Base-by-base conservation (phyloP, 1,139 yeast genomes). In the Yamadazyma mexicana region DNA sequence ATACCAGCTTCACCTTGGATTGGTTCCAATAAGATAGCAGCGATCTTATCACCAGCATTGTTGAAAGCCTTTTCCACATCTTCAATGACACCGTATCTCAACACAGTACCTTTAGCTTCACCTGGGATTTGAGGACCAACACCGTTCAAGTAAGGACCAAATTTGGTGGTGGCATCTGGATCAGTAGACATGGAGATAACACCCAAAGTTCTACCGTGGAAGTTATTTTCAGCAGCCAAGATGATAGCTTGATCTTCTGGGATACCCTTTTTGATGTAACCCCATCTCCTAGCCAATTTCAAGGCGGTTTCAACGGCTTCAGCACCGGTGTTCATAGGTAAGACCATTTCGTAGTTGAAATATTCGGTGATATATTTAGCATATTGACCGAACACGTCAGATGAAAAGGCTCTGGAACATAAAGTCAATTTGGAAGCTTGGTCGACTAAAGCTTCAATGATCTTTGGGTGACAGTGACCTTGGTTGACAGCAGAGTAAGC, bases 1-100 rank as follows among this genome's bases (percentile, higher is more conserved):
- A 91, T 91, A 54, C 98, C 98, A 27, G 98, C 98, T 66, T 91
- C 98, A 62, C 98, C 98, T 66, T 91, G 98, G 57, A 91, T 91
- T 47, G 98, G 98, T 68, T 91, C 98, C 52, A 91, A 79, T 51
- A 91, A 70, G 50, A 91, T 81, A 31, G 96, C 98, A 32, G 96
- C 96, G 50, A 91, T 81, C 61, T 83, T 84, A 63, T 87, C 94
- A 48, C 97, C 97, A 23, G 95, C 92, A 44, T 80, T 80, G 51
- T 75, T 71, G 58, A 88, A 83, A 2, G 95, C 96, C 57, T 74
- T 74, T 64, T 88, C 94, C 42, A 91, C 80, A 59, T 91, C 98
- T 59, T 80, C 96, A 56, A 88, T 79, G 47, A 74, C 79, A 50
- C 95, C 95, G 62, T 83, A 87, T 63, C 95, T 79, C 56, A 87